Conservation (phyloP, 768 basidiomycete genomes). For the Mycena vitilis region DNA sequence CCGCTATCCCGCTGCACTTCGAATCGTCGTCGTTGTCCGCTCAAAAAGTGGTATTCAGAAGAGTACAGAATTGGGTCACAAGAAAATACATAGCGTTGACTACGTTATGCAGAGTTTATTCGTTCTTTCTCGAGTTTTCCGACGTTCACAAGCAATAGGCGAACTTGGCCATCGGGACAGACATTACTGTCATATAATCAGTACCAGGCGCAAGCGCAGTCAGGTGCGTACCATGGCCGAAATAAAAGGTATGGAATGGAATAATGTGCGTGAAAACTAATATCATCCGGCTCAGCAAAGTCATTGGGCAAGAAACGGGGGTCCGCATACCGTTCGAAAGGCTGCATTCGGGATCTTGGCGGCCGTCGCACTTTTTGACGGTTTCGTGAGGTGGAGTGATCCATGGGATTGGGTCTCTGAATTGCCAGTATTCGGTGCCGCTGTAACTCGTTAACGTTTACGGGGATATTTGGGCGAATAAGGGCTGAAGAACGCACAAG, state of each 20-base stretch:
- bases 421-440: slow-evolving; percentile 9
- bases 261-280: not conserved
- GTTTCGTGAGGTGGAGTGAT: not conserved
- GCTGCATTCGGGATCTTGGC: not conserved
- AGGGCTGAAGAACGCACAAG: slow-evolving; percentile 16
- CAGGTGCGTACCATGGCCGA: slow-evolving; percentile 1
- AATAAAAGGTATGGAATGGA: slow-evolving; percentile 4
- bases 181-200: too few relatives aligned
- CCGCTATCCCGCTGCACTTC: too few relatives aligned
- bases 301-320: not conserved
- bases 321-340: not conserved
- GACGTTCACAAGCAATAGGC: too few relatives aligned
- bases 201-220: too few relatives aligned
- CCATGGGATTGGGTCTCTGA: not conserved
- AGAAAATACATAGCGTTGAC: too few relatives aligned
- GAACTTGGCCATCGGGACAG: too few relatives aligned
- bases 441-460: not conserved
- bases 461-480: not conserved
- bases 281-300: too few relatives aligned
- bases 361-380: not conserved
- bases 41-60: too few relatives aligned
- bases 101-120: too few relatives aligned
- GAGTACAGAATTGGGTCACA: too few relatives aligned
- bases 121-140: too few relatives aligned
- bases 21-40: too few relatives aligned